Evolutionary conservation across 306 rosid genomes (phyloP).

Genomic region (Lagenaria siceraria): DNA sequence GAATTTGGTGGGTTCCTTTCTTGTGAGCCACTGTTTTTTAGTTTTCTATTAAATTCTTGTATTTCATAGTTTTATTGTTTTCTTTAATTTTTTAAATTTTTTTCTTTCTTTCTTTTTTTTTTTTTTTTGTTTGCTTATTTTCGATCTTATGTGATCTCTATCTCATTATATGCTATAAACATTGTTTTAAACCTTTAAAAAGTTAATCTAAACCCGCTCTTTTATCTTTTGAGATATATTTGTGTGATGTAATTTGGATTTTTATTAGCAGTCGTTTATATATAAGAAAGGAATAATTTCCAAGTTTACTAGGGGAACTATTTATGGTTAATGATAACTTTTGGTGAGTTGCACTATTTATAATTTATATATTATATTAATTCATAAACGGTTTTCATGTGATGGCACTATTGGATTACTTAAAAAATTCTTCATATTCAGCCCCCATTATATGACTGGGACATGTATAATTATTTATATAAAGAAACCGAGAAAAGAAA

Average conservation of each 20-base stretch:
- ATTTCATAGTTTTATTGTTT: too few relatives aligned
- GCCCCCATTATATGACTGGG: neutral
- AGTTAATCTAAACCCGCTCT: too few relatives aligned
- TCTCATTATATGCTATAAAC: too few relatives aligned
- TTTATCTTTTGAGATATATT: too few relatives aligned
- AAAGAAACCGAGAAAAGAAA: neutral
- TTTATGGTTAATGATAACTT: neutral
- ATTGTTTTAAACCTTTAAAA: too few relatives aligned
- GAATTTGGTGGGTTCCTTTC: too few relatives aligned
- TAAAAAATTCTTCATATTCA: neutral
- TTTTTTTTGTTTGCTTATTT: too few relatives aligned
- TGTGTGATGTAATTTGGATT: neutral
- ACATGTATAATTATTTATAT: neutral
- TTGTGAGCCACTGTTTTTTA: too few relatives aligned
- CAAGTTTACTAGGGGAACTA: neutral
- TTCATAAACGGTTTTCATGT: neutral
- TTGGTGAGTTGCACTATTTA: neutral
- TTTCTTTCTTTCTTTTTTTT: too few relatives aligned
- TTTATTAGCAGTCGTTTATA: neutral
- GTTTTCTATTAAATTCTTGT: too few relatives aligned
- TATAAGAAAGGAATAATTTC: neutral
- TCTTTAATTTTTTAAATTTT: too few relatives aligned
- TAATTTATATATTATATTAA: neutral
- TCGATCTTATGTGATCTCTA: too few relatives aligned
- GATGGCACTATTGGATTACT: neutral